Conservation (phyloP, 805 yeast species). For the Cyberlindnera euphorbiae region DNA sequence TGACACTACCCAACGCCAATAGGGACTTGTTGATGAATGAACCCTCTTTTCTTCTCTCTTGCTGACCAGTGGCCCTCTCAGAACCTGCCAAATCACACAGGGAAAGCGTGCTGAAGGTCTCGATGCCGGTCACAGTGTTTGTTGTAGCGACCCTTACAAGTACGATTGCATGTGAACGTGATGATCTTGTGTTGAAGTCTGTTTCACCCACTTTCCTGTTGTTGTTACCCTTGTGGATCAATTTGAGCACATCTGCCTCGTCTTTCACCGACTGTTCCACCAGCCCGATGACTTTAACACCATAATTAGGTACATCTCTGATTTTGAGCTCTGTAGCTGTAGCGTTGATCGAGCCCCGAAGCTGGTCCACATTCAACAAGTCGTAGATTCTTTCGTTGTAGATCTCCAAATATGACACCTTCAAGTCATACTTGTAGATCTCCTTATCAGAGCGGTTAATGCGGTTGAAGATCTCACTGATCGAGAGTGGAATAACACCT, state of each 20-base stretch:
- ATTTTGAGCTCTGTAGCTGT: slow-evolving; percentile 54
- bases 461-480: slow-evolving; percentile 55
- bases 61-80: slow-evolving; percentile 66
- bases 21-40: slow-evolving; percentile 88
- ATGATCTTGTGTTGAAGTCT: slow-evolving; percentile 80
- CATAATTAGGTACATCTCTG: slow-evolving; percentile 69
- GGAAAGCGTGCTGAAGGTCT: slow-evolving; percentile 57
- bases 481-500: slow-evolving; percentile 81
- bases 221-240: slow-evolving; percentile 65
- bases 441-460: slow-evolving; percentile 21
- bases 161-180: slow-evolving; percentile 89
- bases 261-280: slow-evolving; percentile 52
- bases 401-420: slow-evolving; percentile 79
- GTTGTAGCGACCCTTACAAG: slow-evolving; percentile 53
- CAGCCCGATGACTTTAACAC: slow-evolving; percentile 73
- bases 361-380: slow-evolving; percentile 41
- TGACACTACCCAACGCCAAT: slow-evolving; percentile 88
- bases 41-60: slow-evolving; percentile 89
- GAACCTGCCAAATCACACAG: slow-evolving; percentile 96
- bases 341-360: slow-evolving; percentile 3
- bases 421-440: slow-evolving; percentile 38
- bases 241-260: slow-evolving; percentile 54
- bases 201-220: slow-evolving; percentile 82
- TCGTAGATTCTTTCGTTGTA: slow-evolving; percentile 91
- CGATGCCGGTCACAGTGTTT: slow-evolving; percentile 35